Evolutionary conservation across 768 basidiomycete genomes (phyloP), one percentile per base, ranked within the genome.

Genomic region (Collybiopsis confluens): DNA sequence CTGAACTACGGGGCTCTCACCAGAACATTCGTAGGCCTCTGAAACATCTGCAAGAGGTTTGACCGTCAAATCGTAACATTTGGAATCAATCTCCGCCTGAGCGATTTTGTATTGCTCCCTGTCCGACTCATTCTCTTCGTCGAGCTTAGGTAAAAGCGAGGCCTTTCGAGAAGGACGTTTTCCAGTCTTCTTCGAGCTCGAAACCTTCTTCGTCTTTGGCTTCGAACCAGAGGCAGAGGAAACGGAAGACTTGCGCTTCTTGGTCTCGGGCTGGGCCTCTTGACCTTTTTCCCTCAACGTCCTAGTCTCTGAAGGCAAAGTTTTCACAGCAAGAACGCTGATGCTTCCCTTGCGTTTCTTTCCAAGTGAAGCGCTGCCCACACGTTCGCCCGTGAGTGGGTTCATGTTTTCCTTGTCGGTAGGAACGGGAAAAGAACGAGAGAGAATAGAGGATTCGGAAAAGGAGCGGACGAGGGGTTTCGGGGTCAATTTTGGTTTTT

Each of bases 401-500:
- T 90, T 77, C 41, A 84, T 73, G 64, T 91, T 91, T 70, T 91
- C 89, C 75, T 91, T 91, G 73, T 90, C 86, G 37, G 73, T 61
- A 35, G 74, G 67, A 23, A 68, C 65, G 4, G 73, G 66, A 55
- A 71, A 68, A 52, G 69, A 63, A 48, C 38, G 58, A 56, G n/a
- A 59, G 56, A 30, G 54, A 57, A 51, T 55, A 56, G 54, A 53
- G 53, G 70, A 70, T 52, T 66, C 68, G 16, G 68, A 62, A 45
- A 53, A 53, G 47, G 70, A 65, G 11, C 49, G 66, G 56, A 55
- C 63, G 55, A 35, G 65, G 58, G 56, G 61, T 56, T 54, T 65
- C 45, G 46, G 65, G 46, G 55, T 45, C 28, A 55, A 15, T 52
- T 52, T 52, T 23, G 40, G 28, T 53, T 71, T 73, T 33, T 63